Base-by-base conservation (phyloP, 495 filamentous ascomycete genomes). In the Neurospora cerealis region DNA sequence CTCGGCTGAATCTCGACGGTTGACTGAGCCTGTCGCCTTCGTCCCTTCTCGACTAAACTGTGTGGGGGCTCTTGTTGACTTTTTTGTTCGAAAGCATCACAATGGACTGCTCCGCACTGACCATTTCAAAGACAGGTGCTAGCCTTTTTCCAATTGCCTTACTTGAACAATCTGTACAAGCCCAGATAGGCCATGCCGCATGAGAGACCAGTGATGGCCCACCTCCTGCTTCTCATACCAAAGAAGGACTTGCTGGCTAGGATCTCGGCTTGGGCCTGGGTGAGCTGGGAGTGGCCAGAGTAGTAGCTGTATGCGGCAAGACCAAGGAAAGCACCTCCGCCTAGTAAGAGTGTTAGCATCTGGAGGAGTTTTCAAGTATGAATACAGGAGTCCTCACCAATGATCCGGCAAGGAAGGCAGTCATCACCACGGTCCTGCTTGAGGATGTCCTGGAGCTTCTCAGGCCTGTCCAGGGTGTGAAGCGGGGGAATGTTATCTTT, bases 261-360 rank as follows among this genome's bases (percentile, higher is more conserved):
- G 73, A 97, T 96, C 42, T 85, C 84, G 39, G 88, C 86, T 78
- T 90, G 85, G 78, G 93, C 91, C 76, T 88, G 84, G 69, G 87
- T 86, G 24, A 98, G 88, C 79, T 96, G 93, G 46, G 82, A 81
- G 77, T 91, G 91, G 41, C 95, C 95, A 10, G 92, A 93, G 73
- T 89, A 85, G 82, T 95, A 97, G 79, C 89, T 94, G 85, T 97
- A 98, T 7, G 88, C 89, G 17, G 93, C 95, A 69, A 98, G 90
- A n/a, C 94, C 95, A 62, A 96, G 85, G 75, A 98, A 97, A 19
- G 92, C 94, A 40, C 90, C 88, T 71, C 91, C 90, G 24, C 95
- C 95, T 15, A 37, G 24, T 17, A 48, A 70, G 11, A 13, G 38
- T 41, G 73, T 38, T 73, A 66, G 54, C 32, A 4, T 60, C 5